Conservation (phyloP, 1,284 basidiomycete species). For the Sparassis latifolia region DNA sequence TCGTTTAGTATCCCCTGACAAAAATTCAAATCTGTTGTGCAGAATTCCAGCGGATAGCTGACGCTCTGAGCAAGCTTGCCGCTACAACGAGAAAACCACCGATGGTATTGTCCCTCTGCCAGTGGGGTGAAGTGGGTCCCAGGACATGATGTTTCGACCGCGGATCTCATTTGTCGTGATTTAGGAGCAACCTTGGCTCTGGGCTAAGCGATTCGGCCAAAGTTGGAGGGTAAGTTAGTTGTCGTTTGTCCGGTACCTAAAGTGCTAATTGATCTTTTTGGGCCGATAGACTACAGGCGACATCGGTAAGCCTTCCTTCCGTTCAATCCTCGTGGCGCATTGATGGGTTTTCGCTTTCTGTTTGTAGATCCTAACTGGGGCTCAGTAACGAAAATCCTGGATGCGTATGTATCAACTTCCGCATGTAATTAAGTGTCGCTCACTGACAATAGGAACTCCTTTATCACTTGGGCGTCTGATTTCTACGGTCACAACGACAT, state of each 20-base stretch:
- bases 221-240: constrained; percentile 35
- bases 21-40: background rate
- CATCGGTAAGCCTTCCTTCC: constrained; percentile 16
- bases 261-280: background rate
- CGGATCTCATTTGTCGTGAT: background rate
- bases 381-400: constrained; percentile 35
- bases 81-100: constrained; percentile 32
- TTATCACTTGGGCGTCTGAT: constrained; percentile 45
- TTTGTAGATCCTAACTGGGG: constrained; percentile 25
- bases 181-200: constrained; percentile 26
- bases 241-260: background rate
- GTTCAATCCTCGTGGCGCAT: background rate
- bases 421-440: background rate
- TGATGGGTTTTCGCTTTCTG: background rate
- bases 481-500: constrained; percentile 58
- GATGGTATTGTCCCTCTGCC: constrained; percentile 43
- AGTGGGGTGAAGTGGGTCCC: constrained; percentile 42
- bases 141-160: background rate
- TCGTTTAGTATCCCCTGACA: background rate
- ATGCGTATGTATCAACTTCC: constrained; percentile 24
- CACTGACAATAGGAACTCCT: constrained; percentile 25
- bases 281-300: constrained; percentile 24
- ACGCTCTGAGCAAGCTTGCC: constrained; percentile 37
- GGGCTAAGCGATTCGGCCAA: constrained; percentile 37
- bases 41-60: constrained; percentile 45